Percentiles rank a stretch among this genome's conserved stretches.
phyloP scores from a whole-genome alignment of 176 grass and related monocot genomes.

The Oryza officinalis region DNA sequence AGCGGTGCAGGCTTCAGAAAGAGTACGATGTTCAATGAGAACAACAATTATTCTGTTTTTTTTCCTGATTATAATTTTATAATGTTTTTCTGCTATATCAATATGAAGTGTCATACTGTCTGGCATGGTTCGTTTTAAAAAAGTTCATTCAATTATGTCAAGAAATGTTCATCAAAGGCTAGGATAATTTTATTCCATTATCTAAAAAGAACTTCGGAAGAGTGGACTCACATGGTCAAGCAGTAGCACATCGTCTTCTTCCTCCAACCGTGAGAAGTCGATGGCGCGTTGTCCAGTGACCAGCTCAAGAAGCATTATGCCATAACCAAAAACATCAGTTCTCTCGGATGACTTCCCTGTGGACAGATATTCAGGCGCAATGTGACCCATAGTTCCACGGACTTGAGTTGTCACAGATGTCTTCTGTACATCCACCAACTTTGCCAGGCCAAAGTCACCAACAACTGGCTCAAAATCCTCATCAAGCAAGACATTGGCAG shows the following conservation, averaged over 20 bases:
- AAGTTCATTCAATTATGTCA: too few species aligned
- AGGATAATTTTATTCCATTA: too few species aligned
- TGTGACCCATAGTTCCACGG: conserved; percentile 97
- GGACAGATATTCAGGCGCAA: conserved; percentile 93
- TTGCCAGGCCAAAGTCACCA: conserved; percentile 91
- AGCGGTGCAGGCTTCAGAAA: neutral
- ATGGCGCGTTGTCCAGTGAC: conserved; percentile 93
- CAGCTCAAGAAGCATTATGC: conserved; percentile 95
- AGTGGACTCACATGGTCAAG: conserved; percentile 84
- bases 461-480: conserved; percentile 89
- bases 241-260: conserved; percentile 93
- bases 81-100: too few species aligned
- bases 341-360: conserved; percentile 94
- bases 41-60: too few species aligned
- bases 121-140: too few species aligned
- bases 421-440: conserved; percentile 92
- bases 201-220: neutral
- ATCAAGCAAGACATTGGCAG: conserved; percentile 96
- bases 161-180: too few species aligned
- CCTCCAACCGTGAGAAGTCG: conserved; percentile 92
- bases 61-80: too few species aligned
- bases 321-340: conserved; percentile 96
- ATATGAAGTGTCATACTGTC: too few species aligned
- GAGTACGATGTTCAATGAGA: neutral
- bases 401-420: conserved; percentile 97